Base-by-base conservation (phyloP, 2,329 filamentous ascomycete genomes). In the Cytospora mali region DNA sequence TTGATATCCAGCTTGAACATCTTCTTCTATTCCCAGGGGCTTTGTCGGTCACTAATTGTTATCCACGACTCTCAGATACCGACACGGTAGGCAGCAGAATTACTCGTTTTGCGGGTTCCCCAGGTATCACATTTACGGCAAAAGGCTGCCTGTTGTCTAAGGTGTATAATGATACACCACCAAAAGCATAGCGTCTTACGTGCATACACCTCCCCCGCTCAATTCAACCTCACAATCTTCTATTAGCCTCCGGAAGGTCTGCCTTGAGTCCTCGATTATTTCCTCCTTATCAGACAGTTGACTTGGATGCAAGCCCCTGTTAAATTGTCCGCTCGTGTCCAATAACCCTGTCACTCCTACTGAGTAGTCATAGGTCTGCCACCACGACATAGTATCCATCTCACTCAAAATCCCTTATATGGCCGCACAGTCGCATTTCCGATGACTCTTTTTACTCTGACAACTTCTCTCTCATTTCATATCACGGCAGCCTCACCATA, bases 401-500 rank as follows among this genome's bases (percentile, higher is more conserved):
- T 27, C 25, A 35, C 21, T 35, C 35, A 42, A 25, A 23, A n/a
- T n/a, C 28, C 27, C 54, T 33, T 60, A 60, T 49, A 60, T 60
- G 21, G 21, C 27, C 35, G 35, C 58, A 27, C n/a, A 52, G 7
- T 13, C 33, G 21, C 28, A 23, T 18, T n/a, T 21, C 33, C 50
- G 49, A 29, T 21, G 11, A 35, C 23, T 25, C n/a, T 28, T 11
- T n/a, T 42, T 48, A 21, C 23, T n/a, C 42, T 54, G 35, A 18
- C 28, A n/a, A 18, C 53, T 29, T 28, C 28, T 54, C 27, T 54
- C 25, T 25, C 50, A 28, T 21, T 18, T 31, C 33, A 39, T 21
- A 50, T n/a, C 29, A 35, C 11, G 28, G 35, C 50, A 35, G 9
- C 5, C 50, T 60, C 42, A 42, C 3, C 61, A 59, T 50, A 31